These are phyloP conservation scores for Chloris gayana DNA, from an alignment of 176 grass and related monocot genomes.

Conservation along the genomic window DNA sequence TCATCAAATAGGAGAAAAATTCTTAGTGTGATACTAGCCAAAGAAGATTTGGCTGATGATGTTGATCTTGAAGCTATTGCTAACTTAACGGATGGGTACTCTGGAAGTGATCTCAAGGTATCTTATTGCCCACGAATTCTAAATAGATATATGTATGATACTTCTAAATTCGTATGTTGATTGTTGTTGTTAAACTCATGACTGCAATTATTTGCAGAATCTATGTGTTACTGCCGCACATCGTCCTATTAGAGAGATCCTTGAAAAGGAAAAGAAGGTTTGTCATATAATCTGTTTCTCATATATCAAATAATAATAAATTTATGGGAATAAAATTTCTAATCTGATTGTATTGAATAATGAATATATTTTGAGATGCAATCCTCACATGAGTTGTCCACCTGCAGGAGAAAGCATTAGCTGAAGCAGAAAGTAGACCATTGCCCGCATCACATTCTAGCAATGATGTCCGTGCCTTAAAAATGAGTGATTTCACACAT, in stretches of 20 bases:
- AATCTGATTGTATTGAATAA: conserved; percentile 7
- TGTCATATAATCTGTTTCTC: conserved; percentile 11
- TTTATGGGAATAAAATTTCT: not conserved
- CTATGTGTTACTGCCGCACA: conserved; percentile 95
- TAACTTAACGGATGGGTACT: conserved; percentile 93
- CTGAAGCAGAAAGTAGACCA: conserved; percentile 68
- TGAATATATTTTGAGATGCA: conserved; percentile 15
- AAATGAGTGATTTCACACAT: conserved; percentile 72
- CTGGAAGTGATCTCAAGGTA: conserved; percentile 98
- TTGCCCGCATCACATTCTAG: conserved; percentile 57
- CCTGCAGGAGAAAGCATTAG: conserved; percentile 74
- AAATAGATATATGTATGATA: not conserved
- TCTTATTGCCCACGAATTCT: not conserved
- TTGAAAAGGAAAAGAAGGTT: conserved; percentile 96
- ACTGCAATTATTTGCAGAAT: conserved; percentile 59
- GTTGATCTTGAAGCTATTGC: conserved; percentile 83
- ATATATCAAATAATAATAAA: not conserved
- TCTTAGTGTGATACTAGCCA: conserved; percentile 84
- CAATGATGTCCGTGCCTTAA: conserved; percentile 71
- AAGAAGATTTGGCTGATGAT: conserved; percentile 84
- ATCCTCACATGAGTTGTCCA: conserved; percentile 19
- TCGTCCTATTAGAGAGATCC: conserved; percentile 84
- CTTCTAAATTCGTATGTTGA: not conserved
- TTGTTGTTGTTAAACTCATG: not conserved
- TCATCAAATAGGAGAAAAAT: conserved; percentile 92